A percentile compares a stretch with the other conserved stretches of the same genome.
Evolutionary conservation across 208 protist species (phyloP).

Genomic region (Phytomonas francai): DNA sequence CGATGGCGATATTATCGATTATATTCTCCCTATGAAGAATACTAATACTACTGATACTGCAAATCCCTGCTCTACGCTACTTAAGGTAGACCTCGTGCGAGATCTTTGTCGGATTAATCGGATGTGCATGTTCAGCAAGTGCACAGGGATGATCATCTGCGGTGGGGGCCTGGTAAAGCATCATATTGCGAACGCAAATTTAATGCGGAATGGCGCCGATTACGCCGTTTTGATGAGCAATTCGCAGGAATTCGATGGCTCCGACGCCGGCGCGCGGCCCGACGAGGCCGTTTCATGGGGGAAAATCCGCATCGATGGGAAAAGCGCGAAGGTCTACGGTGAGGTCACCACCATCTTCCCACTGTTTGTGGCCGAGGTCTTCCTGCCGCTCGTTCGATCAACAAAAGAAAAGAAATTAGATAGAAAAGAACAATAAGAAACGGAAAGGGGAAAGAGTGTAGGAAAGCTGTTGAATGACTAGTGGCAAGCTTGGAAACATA

Average conservation of each 20-base stretch:
- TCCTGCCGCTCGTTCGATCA: slow-evolving; percentile 69
- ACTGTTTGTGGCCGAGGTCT: slow-evolving; percentile 94
- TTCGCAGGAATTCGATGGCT: slow-evolving; percentile 97
- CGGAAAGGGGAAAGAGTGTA: background rate
- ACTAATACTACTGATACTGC: slow-evolving; percentile 6
- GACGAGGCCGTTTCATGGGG: slow-evolving; percentile 99
- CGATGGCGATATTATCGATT: slow-evolving; percentile 68
- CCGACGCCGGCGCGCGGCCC: slow-evolving; percentile 95
- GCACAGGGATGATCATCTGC: slow-evolving; percentile 98
- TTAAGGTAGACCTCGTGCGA: slow-evolving; percentile 76
- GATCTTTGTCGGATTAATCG: slow-evolving; percentile 97
- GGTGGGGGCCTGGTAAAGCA: slow-evolving; percentile 98
- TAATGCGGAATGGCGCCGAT: slow-evolving; percentile 99
- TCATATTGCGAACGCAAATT: slow-evolving; percentile 99
- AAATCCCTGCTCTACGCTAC: background rate
- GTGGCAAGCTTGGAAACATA: background rate
- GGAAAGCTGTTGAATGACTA: background rate
- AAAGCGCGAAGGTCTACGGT: slow-evolving; percentile 96
- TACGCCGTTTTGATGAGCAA: slow-evolving; percentile 97
- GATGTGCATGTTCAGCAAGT: slow-evolving; percentile 87
- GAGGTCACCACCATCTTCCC: slow-evolving; percentile 97
- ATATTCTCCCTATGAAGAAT: slow-evolving; percentile 21
- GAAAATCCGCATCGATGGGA: slow-evolving; percentile 94
- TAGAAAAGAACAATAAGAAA: background rate
- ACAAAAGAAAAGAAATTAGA: background rate